These are phyloP conservation scores for Zopfochytrium polystomum DNA, from an alignment of 371 early-diverging fungal genomes.

Conservation along the genomic window DNA sequence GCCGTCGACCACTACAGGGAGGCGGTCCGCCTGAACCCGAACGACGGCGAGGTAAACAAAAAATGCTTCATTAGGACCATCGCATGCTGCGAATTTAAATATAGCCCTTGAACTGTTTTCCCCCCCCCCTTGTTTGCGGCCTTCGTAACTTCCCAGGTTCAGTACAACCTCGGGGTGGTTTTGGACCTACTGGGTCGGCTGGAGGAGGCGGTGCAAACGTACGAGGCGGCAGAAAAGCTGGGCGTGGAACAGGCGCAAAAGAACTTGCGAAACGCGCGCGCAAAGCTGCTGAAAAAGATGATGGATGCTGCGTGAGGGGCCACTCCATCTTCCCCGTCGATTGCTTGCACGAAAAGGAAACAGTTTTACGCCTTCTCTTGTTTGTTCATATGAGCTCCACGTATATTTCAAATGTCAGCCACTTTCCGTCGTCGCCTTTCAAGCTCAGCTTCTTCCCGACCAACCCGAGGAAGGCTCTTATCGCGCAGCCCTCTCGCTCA, in stretches of 20 bases:
- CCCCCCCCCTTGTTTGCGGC: background rate
- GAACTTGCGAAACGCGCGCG: conserved; percentile 56
- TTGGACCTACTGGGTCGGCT: conserved; percentile 67
- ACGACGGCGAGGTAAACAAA: conserved; percentile 45
- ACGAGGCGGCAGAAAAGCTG: conserved; percentile 58
- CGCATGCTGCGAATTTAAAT: too few relatives aligned
- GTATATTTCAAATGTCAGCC: too few relatives aligned
- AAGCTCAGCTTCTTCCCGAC: too few relatives aligned
- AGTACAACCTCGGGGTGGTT: conserved; percentile 73
- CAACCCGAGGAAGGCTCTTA: too few relatives aligned
- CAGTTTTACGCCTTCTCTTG: too few relatives aligned
- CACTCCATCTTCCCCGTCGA: too few relatives aligned
- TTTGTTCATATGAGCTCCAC: too few relatives aligned
- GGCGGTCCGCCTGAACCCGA: conserved; percentile 68
- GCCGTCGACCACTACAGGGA: conserved; percentile 66
- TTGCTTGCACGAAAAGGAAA: too few relatives aligned
- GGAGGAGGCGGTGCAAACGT: conserved; percentile 66
- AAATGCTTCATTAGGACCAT: too few relatives aligned
- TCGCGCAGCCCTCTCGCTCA: too few relatives aligned
- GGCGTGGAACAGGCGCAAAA: conserved; percentile 44
- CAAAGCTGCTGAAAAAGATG: conserved; percentile 28
- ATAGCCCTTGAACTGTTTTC: background rate
- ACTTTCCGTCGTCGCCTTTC: too few relatives aligned
- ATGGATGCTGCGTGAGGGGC: too few relatives aligned
- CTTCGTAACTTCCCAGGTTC: conserved; percentile 53